Base-by-base conservation (phyloP, 108 stramenopile species). In the Schizochytrium sp. region DNA sequence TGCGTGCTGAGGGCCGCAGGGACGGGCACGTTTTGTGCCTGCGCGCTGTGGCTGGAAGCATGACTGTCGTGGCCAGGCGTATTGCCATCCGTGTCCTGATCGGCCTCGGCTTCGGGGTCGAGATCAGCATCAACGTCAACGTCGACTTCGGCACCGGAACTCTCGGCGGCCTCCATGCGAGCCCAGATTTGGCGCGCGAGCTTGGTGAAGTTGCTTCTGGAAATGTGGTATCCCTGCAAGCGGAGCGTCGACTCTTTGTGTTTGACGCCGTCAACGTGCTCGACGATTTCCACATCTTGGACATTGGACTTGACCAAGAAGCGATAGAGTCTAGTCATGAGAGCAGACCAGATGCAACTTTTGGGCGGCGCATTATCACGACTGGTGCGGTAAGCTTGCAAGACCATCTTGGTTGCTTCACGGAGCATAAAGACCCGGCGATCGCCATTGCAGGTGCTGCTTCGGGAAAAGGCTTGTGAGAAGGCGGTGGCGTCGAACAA, bases 141-240 rank as follows among this genome's bases (percentile, higher is more conserved):
- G 0, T 34, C 34, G 34, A 34, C 34, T 34, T 34, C 63, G 41
- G 25, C 63, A 18, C 8, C 8, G 25, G 4, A 14, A 18, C 8
- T 23, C 25, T 28, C 41, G 8, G 25, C 63, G 41, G 63, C 63
- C 63, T 69, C 63, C 34, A 34, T 34, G 63, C 63, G 63, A 41
- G 43, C 2, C 76, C 44, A 23, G 10, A 83, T 43, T 23, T 47
- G 51, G 23, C 76, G 76, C n/a, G 48, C 45, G 51, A 83, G 76
- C 51, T 83, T 83, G 45, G 76, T 83, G 76, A 83, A 83, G 76
- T 83, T 83, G 51, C 76, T 83, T 83, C 76, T 83, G 45, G 76
- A 83, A 23, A 83, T 83, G 1, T 83, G 76, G 5, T 83, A 83
- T 12, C n/a, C 76, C 6, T 83, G 18, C 19, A 83, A 43, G 4